Evolutionary conservation across 2,329 filamentous ascomycete species (phyloP), one percentile per base, ranked within the genome.

Genomic region (Teratosphaeria viscida): DNA sequence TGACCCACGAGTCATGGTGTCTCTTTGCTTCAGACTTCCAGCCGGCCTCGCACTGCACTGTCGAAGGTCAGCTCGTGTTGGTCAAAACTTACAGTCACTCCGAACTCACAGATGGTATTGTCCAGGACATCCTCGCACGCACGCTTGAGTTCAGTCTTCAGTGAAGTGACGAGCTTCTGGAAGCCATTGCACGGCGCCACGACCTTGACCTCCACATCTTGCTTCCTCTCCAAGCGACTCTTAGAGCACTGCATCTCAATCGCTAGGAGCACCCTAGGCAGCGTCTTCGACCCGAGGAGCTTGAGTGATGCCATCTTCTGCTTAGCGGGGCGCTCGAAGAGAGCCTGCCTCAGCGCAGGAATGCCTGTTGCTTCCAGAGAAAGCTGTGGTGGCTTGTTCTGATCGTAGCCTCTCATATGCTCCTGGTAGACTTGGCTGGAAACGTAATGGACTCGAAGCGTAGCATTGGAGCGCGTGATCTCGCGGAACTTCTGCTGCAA

Each of bases 391-490:
- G 58, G 62, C 3, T 64, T 52, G 1, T 19, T 57, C 4, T 8
- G 35, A 12, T 62, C 54, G 54, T 58, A 60, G 23, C 56, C 57
- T 11, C 54, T 19, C 12, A 64, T 16, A 54, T 67, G 62, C 58
- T 64, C 60, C 52, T 62, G 60, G 56, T 67, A 67, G 14, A 61
- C 58, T 12, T 47, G 60, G 19, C 64, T 64, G 1, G 64, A 66
- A 0, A 66, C 57, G 54, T 58, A 67, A 52, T 54, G 52, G 1
- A 65, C 54, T 27, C 57, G 54, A n/a, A 65, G 58, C 35, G 55
- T 23, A 10, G 29, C 43, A 16, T 35, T 39, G 23, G 32, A 27
- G 35, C 23, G 52, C 12, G 35, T 56, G 32, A 37, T 27, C 14
- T 35, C 12, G 16, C 35, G 23, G 16, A 56, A 34, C 54, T 56